phyloP scores from a whole-genome alignment of 306 rosid species.

The Citrullus colocynthis region DNA sequence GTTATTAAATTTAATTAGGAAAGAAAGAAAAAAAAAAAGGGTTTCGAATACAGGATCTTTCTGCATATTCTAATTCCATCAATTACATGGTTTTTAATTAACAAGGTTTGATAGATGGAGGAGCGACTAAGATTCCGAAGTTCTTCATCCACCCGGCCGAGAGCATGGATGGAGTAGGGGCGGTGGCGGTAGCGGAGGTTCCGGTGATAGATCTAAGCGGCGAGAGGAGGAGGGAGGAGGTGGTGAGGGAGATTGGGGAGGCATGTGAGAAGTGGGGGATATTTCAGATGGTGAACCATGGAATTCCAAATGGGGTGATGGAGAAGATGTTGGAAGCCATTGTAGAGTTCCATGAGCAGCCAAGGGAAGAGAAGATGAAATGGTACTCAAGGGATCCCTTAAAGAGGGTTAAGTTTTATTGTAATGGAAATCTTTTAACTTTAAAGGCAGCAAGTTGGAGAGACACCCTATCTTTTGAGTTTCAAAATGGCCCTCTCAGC shows the following conservation, averaged over 20 bases:
- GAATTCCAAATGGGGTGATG: constrained; percentile 38
- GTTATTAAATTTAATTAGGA: no score
- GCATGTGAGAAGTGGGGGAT: constrained; percentile 66
- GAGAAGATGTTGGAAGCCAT: constrained; percentile 32
- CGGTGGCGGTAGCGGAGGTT: constrained; percentile 11
- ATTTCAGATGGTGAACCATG: constrained; percentile 69
- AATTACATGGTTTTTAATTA: background rate
- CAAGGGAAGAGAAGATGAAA: constrained; percentile 42
- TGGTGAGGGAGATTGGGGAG: background rate
- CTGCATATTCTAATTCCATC: no score
- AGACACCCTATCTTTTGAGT: constrained; percentile 55
- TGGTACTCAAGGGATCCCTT: constrained; percentile 61
- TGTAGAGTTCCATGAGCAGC: constrained; percentile 50
- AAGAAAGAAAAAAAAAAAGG: no score
- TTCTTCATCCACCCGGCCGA: constrained; percentile 48
- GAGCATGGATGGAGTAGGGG: background rate
- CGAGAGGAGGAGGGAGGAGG: no score
- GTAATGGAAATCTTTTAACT: constrained; percentile 57
- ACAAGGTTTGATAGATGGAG: constrained; percentile 43
- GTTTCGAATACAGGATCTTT: no score
- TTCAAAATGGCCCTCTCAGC: constrained; percentile 42
- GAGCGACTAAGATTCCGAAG: constrained; percentile 41
- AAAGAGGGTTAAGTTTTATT: constrained; percentile 34
- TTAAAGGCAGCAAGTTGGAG: constrained; percentile 74
- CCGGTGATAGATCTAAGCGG: constrained; percentile 15